A percentile compares a stretch with the other conserved stretches of the same genome.
Evolutionary conservation across 1,284 basidiomycete genomes (phyloP).

Genomic region (Exobasidium cylindrosporum): DNA sequence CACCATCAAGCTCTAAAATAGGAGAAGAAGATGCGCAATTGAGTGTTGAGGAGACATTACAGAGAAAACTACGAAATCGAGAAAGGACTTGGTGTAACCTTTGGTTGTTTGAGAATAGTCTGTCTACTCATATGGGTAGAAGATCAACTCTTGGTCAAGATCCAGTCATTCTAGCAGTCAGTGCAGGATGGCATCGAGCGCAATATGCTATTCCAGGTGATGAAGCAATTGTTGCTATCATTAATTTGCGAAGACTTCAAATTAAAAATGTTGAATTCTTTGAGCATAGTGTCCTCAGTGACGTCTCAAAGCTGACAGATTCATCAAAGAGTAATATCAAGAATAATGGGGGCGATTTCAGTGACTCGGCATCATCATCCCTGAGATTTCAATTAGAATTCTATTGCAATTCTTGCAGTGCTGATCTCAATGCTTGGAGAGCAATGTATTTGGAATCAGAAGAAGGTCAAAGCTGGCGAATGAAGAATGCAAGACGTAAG

Average conservation of each 20-base stretch:
- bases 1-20: background rate
- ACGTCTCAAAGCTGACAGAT: too few relatives aligned
- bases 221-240: conserved; percentile 33
- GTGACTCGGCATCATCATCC: conserved; percentile 16
- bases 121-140: conserved; percentile 38
- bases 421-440: conserved; percentile 31
- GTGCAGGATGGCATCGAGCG: conserved; percentile 32
- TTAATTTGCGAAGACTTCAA: conserved; percentile 30
- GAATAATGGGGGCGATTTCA: background rate
- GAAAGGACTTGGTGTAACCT: conserved; percentile 35
- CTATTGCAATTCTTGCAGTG: conserved; percentile 24
- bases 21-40: background rate
- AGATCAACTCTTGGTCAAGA: conserved; percentile 32
- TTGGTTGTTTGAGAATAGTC: conserved; percentile 34
- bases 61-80: conserved; percentile 8
- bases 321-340: too few relatives aligned
- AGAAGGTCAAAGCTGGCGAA: conserved; percentile 5
- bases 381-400: conserved; percentile 27
- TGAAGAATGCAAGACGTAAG: background rate
- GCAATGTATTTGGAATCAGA: conserved; percentile 27
- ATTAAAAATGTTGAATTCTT: conserved; percentile 29
- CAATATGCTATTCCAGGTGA: conserved; percentile 30
- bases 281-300: conserved; percentile 29
- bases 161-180: conserved; percentile 32
- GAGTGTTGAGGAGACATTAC: conserved; percentile 1